Evolutionary conservation across 805 yeast genomes (phyloP).

Genomic region (Candida gorgasii): DNA sequence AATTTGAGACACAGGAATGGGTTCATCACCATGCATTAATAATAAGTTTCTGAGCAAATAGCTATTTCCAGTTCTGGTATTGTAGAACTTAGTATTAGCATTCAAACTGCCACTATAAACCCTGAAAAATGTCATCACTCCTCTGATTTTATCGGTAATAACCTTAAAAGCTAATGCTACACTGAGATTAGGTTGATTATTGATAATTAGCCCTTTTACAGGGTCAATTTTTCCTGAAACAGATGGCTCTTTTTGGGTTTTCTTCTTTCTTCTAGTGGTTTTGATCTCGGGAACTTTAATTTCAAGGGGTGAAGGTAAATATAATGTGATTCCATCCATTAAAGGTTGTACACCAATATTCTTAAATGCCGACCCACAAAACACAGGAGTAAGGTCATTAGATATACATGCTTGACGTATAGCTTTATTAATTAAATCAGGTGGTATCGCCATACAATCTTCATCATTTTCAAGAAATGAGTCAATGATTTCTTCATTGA

Average conservation of each 20-base stretch:
- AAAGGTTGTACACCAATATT: constrained; percentile 96
- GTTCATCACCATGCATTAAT: constrained; percentile 85
- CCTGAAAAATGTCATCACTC: constrained; percentile 80
- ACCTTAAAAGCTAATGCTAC: constrained; percentile 92
- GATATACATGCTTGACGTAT: constrained; percentile 63
- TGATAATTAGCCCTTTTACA: constrained; percentile 50
- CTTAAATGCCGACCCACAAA: constrained; percentile 90
- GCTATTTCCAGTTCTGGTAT: constrained; percentile 68
- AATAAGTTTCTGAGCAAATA: constrained; percentile 68
- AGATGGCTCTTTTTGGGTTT: constrained; percentile 19
- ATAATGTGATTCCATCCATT: constrained; percentile 76
- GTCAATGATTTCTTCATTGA: constrained; percentile 76
- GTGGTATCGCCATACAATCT: constrained; percentile 67
- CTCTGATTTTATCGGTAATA: constrained; percentile 78
- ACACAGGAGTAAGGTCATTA: constrained; percentile 67
- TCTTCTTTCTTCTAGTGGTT: constrained; percentile 20
- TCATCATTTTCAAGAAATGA: constrained; percentile 70
- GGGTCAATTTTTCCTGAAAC: constrained; percentile 41
- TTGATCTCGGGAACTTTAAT: constrained; percentile 55
- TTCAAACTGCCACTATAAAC: constrained; percentile 81
- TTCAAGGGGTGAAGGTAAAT: constrained; percentile 81
- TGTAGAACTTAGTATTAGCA: constrained; percentile 61
- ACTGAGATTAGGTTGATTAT: constrained; percentile 59
- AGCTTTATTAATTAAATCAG: constrained; percentile 53
- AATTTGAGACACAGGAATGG: constrained; percentile 66